phyloP scores from a whole-genome alignment of 805 yeast species.

The Yueomyces sp. region DNA sequence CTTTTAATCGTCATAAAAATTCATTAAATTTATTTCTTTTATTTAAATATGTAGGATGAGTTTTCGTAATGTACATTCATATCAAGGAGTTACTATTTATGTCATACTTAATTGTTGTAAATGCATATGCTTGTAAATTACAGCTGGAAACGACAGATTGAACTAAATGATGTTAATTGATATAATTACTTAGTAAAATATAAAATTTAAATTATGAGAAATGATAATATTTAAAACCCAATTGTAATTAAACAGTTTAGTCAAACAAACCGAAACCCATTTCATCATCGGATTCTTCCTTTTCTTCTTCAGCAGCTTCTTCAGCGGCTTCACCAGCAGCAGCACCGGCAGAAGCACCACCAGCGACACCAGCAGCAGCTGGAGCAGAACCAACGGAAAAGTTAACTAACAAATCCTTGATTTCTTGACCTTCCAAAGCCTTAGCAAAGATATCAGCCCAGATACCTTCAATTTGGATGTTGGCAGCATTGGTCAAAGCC shows the following conservation, averaged over 20 bases:
- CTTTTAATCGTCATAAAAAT: background rate
- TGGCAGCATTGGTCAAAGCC: conserved; percentile 63
- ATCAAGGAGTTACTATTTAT: no score
- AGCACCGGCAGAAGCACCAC: conserved; percentile 31
- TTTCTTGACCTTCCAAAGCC: conserved; percentile 70
- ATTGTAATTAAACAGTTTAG: conserved; percentile 26
- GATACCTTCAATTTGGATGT: conserved; percentile 48
- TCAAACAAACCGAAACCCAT: conserved; percentile 89
- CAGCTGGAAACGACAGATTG: no score
- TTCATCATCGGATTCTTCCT: conserved; percentile 67
- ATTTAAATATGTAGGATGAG: background rate
- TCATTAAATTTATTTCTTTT: background rate
- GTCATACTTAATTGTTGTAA: no score
- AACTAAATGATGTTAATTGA: background rate
- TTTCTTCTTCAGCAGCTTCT: conserved; percentile 44
- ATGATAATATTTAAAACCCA: background rate
- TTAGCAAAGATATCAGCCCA: conserved; percentile 77
- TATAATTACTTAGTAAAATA: no score
- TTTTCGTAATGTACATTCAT: no score
- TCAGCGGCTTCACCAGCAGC: conserved; percentile 35
- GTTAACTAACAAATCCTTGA: conserved; percentile 52
- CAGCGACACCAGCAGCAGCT: conserved; percentile 28
- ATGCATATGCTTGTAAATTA: no score
- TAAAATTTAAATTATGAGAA: background rate
- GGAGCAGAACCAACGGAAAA: conserved; percentile 39